Evolutionary conservation across 352 stramenopile species (phyloP).

Genomic region (Pythium sukuiense): DNA sequence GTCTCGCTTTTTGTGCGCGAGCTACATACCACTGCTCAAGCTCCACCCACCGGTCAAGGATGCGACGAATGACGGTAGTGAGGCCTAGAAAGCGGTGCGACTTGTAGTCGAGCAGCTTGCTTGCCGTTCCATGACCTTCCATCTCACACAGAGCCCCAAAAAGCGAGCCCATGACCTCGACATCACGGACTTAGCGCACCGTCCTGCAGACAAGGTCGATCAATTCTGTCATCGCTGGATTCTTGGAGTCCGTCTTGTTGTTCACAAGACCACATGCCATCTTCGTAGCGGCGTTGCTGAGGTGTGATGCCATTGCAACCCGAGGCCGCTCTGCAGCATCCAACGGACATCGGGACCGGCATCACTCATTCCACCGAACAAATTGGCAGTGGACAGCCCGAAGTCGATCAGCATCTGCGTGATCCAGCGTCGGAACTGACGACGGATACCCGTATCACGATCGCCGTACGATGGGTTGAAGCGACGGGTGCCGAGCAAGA

Average conservation of each 20-base stretch:
- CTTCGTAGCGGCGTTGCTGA: slow-evolving; percentile 14
- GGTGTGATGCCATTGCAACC: slow-evolving; percentile 8
- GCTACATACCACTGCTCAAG: slow-evolving; percentile 8
- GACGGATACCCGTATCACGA: neutral
- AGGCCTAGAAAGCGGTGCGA: slow-evolving; percentile 18
- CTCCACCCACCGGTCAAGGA: neutral
- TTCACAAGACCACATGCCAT: neutral
- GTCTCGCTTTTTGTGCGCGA: neutral
- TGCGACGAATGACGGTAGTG: neutral
- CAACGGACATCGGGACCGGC: neutral
- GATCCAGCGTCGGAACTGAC: slow-evolving; percentile 4
- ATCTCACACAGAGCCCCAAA: slow-evolving; percentile 13
- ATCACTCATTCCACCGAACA: slow-evolving; percentile 6
- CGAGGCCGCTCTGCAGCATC: neutral
- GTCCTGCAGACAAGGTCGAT: slow-evolving; percentile 1
- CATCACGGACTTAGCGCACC: slow-evolving; percentile 1
- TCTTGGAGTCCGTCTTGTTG: slow-evolving; percentile 18
- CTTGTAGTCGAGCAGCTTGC: slow-evolving; percentile 8
- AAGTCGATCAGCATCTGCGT: slow-evolving; percentile 7
- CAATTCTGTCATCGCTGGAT: slow-evolving; percentile 8
- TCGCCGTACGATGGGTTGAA: slow-evolving; percentile 6
- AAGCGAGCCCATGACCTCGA: slow-evolving; percentile 6
- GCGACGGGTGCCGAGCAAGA: slow-evolving; percentile 1
- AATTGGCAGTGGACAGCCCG: neutral
- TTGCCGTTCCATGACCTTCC: neutral